Percentiles rank a stretch among this genome's conserved stretches.
These are phyloP conservation scores for Exophiala bonariae DNA, from an alignment of 2,329 filamentous ascomycete genomes.

Conservation along the genomic window DNA sequence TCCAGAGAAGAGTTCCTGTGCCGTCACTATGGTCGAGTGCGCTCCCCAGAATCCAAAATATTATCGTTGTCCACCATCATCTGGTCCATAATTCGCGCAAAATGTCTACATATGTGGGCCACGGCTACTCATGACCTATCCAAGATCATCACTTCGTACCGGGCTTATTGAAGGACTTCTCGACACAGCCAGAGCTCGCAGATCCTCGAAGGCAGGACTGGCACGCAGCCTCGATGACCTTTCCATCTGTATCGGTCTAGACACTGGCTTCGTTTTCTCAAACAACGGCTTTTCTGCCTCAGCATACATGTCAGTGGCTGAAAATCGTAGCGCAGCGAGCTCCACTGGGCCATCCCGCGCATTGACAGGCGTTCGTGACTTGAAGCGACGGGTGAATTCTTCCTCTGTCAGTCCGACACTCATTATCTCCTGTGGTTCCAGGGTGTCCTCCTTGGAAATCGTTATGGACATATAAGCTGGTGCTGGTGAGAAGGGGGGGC, in stretches of 20 bases:
- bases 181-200: conserved; percentile 7
- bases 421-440: conserved; percentile 21
- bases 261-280: conserved; percentile 1
- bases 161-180: conserved; percentile 14
- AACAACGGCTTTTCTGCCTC: conserved; percentile 12
- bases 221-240: conserved; percentile 10
- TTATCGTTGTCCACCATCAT: too few relatives aligned
- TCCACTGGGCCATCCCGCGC: conserved; percentile 13
- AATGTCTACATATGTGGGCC: too few relatives aligned
- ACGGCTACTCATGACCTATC: too few relatives aligned
- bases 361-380: conserved; percentile 10
- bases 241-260: neutral
- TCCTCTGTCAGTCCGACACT: conserved; percentile 13
- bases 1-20: too few relatives aligned
- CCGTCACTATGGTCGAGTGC: too few relatives aligned
- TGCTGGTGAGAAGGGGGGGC: conserved; percentile 7
- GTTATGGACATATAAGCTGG: conserved; percentile 9
- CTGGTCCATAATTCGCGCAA: too few relatives aligned
- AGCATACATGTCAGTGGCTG: conserved; percentile 1
- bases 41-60: too few relatives aligned
- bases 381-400: conserved; percentile 16
- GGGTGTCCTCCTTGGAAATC: conserved; percentile 2
- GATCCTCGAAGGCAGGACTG: conserved; percentile 8
- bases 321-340: conserved; percentile 15
- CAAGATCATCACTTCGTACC: neutral